A percentile compares a stretch with the other conserved stretches of the same genome.
These are phyloP conservation scores for Penicillium sp. DNA, from an alignment of 2,329 filamentous ascomycete species.

Conservation along the genomic window DNA sequence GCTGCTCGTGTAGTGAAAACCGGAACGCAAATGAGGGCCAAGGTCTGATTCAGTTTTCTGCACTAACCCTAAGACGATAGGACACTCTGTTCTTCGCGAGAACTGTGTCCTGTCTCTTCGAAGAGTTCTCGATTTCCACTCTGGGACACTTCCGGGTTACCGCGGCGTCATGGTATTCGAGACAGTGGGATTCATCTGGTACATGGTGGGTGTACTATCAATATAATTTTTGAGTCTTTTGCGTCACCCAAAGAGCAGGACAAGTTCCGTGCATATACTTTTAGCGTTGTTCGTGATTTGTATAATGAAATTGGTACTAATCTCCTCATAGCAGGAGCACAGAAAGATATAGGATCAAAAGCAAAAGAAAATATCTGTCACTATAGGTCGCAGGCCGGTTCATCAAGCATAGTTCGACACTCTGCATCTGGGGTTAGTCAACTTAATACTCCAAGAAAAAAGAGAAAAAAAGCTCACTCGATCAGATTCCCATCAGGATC, in stretches of 20 bases:
- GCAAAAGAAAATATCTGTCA: not conserved
- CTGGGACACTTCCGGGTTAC: not conserved
- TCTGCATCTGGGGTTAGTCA: not conserved
- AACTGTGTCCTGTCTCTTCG: not conserved
- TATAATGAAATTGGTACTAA: not conserved
- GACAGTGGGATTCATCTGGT: too few species aligned
- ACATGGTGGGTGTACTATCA: not conserved
- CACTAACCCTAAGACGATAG: not conserved
- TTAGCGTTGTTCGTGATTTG: not conserved
- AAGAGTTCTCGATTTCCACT: too few species aligned
- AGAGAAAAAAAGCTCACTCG: conserved; percentile 48
- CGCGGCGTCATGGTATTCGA: not conserved
- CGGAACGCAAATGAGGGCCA: conserved; percentile 6
- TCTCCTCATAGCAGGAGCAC: not conserved
- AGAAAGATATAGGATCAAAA: not conserved
- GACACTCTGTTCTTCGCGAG: not conserved
- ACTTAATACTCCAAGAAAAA: not conserved
- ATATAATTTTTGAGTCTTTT: not conserved
- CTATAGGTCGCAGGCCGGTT: not conserved
- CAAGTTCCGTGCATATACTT: not conserved
- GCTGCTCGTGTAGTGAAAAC: conserved; percentile 10
- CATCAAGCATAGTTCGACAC: conserved; percentile 1
- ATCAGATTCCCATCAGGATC: conserved; percentile 63
- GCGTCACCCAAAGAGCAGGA: not conserved
- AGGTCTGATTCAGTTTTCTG: not conserved